A percentile compares a stretch with the other conserved stretches of the same genome.
These are phyloP conservation scores for Fusarium sacchari DNA, from an alignment of 2,329 filamentous ascomycete species.

Conservation along the genomic window DNA sequence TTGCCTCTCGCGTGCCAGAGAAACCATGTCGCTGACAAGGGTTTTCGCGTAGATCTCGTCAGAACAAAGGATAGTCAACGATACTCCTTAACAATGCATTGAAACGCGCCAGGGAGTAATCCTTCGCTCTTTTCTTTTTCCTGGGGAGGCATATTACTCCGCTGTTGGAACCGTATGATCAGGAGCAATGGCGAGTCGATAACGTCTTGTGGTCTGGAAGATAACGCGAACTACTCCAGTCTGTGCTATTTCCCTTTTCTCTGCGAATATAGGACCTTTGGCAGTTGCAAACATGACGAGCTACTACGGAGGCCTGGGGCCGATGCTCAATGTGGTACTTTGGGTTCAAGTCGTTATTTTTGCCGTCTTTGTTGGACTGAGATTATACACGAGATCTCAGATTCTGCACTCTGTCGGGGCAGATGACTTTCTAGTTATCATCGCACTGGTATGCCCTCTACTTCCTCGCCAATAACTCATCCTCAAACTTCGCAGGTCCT, in stretches of 20 bases:
- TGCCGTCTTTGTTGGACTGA: constrained; percentile 9
- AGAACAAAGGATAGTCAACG: neutral
- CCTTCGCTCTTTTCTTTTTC: neutral
- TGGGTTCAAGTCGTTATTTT: constrained; percentile 20
- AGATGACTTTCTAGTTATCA: constrained; percentile 13
- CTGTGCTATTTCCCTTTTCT: neutral
- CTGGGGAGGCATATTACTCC: accelerated
- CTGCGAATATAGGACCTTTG: neutral
- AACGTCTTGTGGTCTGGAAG: neutral
- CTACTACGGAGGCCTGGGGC: constrained; percentile 21
- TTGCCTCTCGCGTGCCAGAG: neutral
- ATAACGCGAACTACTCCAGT: neutral
- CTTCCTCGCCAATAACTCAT: neutral
- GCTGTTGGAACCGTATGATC: neutral
- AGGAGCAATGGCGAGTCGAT: neutral
- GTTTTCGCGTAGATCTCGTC: neutral
- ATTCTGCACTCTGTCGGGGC: constrained; percentile 6
- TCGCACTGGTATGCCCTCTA: neutral
- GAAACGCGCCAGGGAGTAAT: neutral
- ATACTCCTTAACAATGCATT: neutral
- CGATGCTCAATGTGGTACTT: constrained; percentile 18
- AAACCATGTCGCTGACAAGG: neutral
- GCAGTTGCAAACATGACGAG: neutral
- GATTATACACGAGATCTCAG: constrained; percentile 7
- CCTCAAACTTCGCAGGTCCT: constrained; percentile 4